Conservation (phyloP, 192 early-diverging fungal genomes). For the Coemansia sp. region DNA sequence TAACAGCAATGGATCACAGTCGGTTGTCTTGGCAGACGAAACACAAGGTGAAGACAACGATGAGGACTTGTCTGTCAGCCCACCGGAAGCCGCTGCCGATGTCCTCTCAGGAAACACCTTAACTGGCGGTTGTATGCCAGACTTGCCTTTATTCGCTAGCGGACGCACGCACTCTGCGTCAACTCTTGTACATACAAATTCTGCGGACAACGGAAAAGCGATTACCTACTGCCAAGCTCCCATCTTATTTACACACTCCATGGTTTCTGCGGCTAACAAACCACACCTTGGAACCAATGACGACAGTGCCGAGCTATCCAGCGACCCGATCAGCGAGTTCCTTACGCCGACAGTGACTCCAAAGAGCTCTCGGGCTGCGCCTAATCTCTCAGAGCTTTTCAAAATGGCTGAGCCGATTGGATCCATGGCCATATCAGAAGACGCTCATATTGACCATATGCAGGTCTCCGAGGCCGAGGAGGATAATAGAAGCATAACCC, state of each 20-base stretch:
- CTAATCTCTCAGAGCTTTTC: not conserved
- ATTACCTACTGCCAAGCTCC: not conserved
- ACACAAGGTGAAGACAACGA: constrained; percentile 12
- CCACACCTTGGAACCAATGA: not conserved
- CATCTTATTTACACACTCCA: not conserved
- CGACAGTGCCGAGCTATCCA: constrained; percentile 15
- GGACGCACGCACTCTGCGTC: constrained; percentile 11
- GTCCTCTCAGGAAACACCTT: constrained; percentile 10
- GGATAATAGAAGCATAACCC: constrained; percentile 20
- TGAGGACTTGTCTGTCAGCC: not conserved
- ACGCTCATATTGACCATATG: not conserved
- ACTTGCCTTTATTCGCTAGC: not conserved
- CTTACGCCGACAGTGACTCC: constrained; percentile 19
- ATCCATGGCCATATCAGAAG: not conserved
- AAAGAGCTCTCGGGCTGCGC: not conserved
- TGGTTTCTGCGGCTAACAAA: not conserved
- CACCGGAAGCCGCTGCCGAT: not conserved
- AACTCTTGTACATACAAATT: not conserved
- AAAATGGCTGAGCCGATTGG: not conserved
- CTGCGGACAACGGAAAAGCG: not conserved
- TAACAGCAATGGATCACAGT: constrained; percentile 18
- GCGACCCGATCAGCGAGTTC: constrained; percentile 51
- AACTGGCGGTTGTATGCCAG: not conserved
- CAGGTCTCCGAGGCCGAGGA: not conserved
- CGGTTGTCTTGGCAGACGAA: constrained; percentile 12